Conservation (phyloP, 2,329 filamentous ascomycete genomes). For the Epichloe glyceriae region DNA sequence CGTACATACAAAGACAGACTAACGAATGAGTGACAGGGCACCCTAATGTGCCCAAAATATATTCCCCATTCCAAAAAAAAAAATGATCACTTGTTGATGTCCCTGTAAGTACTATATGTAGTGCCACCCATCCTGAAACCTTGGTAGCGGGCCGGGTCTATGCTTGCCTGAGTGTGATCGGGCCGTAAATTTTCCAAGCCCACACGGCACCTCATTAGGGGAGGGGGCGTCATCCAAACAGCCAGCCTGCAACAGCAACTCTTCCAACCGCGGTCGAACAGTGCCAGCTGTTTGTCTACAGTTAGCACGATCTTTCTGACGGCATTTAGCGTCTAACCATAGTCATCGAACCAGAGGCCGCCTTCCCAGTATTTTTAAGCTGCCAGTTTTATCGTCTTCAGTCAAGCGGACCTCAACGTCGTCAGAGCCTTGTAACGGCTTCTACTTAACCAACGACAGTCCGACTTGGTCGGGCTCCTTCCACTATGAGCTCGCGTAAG, state of each 20-base stretch:
- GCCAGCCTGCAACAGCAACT: not conserved
- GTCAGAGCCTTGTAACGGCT: not conserved
- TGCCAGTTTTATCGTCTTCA: not conserved
- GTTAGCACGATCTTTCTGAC: not conserved
- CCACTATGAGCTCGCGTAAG: constrained; percentile 29
- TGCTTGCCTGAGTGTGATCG: not conserved
- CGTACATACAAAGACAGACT: too few relatives aligned
- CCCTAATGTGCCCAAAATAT: too few relatives aligned
- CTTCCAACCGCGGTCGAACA: not conserved
- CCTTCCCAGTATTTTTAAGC: not conserved
- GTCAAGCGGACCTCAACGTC: not conserved
- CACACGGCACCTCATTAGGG: not conserved
- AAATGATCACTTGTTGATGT: too few relatives aligned
- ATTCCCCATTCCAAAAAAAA: too few relatives aligned
- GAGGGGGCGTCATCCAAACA: not conserved
- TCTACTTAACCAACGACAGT: not conserved
- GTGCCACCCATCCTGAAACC: too few relatives aligned
- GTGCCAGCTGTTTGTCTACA: not conserved
- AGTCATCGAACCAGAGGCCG: not conserved
- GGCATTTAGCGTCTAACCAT: not conserved
- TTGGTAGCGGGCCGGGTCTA: too few relatives aligned
- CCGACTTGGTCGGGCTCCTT: not conserved
- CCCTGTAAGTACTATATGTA: too few relatives aligned
- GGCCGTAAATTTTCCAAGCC: not conserved
- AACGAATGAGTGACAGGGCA: too few relatives aligned